Evolutionary conservation across 2,329 filamentous ascomycete genomes (phyloP), one percentile per base, ranked within the genome.

Genomic region (Fusarium citri): DNA sequence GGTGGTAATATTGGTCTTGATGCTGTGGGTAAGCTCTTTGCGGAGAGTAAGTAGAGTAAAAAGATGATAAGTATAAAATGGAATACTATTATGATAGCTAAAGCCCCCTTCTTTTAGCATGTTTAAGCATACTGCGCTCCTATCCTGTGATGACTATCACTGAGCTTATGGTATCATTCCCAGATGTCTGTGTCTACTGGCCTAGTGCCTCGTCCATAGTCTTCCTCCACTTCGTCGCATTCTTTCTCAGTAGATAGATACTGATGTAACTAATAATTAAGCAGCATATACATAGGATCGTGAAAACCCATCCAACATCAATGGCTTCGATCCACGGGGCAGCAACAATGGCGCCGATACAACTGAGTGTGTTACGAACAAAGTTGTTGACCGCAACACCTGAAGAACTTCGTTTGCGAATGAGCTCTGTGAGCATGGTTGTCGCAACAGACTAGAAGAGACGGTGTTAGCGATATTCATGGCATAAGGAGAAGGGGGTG

Each of bases 361-460:
- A 94, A 51, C 87, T 89, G 73, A 94, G 90, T 41, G 94, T 92
- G 72, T 95, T 96, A 49, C 93, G 84, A 54, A 93, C 84, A 74
- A 95, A 93, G 76, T 95, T 95, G 79, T 95, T 94, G 45, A 94
- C 83, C 1, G 93, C 93, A 5, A 95, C 91, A 2, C 92, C 92
- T 14, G 87, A 87, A 6, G 89, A 92, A 51, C 90, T 91, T 67
- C 86, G 85, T 43, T 88, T 85, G 16, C 92, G 92, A 84, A 95
- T 91, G 76, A 95, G 94, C 76, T 96, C 93, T 0, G 93, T 95
- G 70, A 96, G 83, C 91, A 96, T 94, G 0, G 93, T 96, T 0
- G 92, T 94, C 1, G 88, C 85, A 72, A 89, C 86, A 50, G 88
- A 80, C 81, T 83, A 31, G n/a, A 22, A 9, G 18, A 6, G 8